Evolutionary conservation across 805 yeast species (phyloP), one percentile per base, ranked within the genome.

Genomic region (Monosporozyma siamensis): DNA sequence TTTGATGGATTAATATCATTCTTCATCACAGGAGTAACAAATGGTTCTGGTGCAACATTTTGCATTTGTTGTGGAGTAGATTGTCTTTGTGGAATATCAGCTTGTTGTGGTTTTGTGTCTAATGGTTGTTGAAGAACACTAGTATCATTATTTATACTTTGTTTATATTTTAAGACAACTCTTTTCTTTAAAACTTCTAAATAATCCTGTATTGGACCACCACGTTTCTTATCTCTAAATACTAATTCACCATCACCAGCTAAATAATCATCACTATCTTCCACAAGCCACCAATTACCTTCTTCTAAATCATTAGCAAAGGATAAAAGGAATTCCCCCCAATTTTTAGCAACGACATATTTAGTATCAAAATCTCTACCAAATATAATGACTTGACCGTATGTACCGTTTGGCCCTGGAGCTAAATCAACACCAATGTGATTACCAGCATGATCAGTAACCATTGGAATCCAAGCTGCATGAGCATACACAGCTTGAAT

Each of bases 301-400:
- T 69, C 72, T 59, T 89, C 96, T 44, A 90, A 68, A 59, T 90
- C 97, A 51, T 87, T 86, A 22, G 89, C 95, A 59, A 88, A 80
- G 40, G 74, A 72, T 42, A 88, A 68, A 41, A 90, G 65, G 61
- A 92, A 92, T 54, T 84, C 92, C 14, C 95, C 95, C 81, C 95
- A 90, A 43, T 82, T 82, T 40, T 78, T 76, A 15, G 97, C 94
- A 43, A 92, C 69, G 30, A 84, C 89, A 62, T 75, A 87, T 60
- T 90, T 90, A 30, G 83, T 77, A 66, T 90, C 97, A 58, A 80
- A 90, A 50, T 90, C 97, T 57, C 97, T 79, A 31, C 98, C 98
- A 62, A 85, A 90, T 42, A 89, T 58, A 48, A 90, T 90, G 15
- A 92, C 82, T 66, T 90, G 98, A 30, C 97, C 98, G 75, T 83